Evolutionary conservation across 1,284 basidiomycete genomes (phyloP), one percentile per base, ranked within the genome.

Genomic region (Leccinum angustisporum): DNA sequence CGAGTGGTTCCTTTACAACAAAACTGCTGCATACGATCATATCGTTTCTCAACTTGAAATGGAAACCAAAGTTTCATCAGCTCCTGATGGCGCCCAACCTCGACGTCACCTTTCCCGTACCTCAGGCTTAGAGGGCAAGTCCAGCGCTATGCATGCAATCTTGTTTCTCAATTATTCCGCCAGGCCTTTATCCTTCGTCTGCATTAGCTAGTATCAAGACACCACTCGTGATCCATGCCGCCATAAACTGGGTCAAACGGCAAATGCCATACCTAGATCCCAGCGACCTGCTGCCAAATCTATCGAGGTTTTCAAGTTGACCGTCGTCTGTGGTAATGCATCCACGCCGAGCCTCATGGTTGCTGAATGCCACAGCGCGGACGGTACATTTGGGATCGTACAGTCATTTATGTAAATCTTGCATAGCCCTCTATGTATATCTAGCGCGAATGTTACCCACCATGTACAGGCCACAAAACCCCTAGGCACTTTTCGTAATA

Each of bases 1-100:
- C 40, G 94, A 98, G 75, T 93, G 91, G 87, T 93, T 93, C 75
- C 74, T 97, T 54, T 97, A 93, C 77, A 98, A 97, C 75, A 81
- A 88, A 59, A 95, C 92, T 1, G 84, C 92, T 3, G 88, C 93
- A 5, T 97, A 91, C 74, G 93, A 98, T 70, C 83, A 85, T 60
- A 94, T 98, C 53, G 77, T 95, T 21, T 82, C 88, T 31, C 86
- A n/a, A n/a, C n/a, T n/a, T n/a, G n/a, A 91, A 68, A 86, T 95
- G 81, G 83, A 83, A 64, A 68, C 72, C 25, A 75, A 77, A 56
- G 64, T 73, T 55, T 62, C 77, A 1, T 70, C 69, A 38, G 76
- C 76, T 31, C 71, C 65, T n/a, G 63, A 65, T 40, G 64, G 63
- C 57, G 59, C 66, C 16, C 65, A 63, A 40, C 54, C 66, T 57